phyloP scores from a whole-genome alignment of 257 asterid genomes.

The Capsicum chinense region DNA sequence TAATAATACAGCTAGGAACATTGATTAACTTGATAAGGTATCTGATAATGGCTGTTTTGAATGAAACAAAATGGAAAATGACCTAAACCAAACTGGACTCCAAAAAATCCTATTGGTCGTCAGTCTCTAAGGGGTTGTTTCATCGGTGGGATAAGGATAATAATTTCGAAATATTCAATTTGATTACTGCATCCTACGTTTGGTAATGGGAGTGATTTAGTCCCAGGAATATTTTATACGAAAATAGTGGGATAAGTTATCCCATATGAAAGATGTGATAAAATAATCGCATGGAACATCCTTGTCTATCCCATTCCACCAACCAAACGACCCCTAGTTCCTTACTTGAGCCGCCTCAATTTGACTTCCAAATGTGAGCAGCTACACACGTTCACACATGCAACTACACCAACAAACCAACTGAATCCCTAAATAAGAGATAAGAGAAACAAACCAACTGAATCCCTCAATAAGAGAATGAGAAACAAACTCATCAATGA shows the following conservation, averaged over 20 bases:
- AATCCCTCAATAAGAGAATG: background rate
- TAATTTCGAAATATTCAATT: too few relatives aligned
- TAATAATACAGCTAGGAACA: conserved; percentile 9
- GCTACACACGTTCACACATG: background rate
- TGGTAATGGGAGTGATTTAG: too few relatives aligned
- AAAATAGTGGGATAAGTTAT: too few relatives aligned
- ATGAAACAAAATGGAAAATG: background rate
- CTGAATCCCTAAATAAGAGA: background rate
- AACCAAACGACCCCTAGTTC: background rate
- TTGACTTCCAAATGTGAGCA: background rate
- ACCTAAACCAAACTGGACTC: conserved; percentile 18
- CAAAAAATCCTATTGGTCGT: background rate
- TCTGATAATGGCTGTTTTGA: background rate
- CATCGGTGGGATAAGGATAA: too few relatives aligned
- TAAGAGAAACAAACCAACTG: background rate
- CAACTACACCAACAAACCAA: background rate
- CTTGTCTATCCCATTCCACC: too few relatives aligned
- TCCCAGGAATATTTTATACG: too few relatives aligned
- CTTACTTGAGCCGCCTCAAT: background rate
- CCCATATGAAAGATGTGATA: too few relatives aligned
- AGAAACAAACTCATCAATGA: background rate
- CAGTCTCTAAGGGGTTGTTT: too few relatives aligned
- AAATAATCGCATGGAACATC: too few relatives aligned
- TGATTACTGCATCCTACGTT: too few relatives aligned
- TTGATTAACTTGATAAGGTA: conserved; percentile 2